Conservation (phyloP, 441 rosid species). For the Gossypium trilobum region DNA sequence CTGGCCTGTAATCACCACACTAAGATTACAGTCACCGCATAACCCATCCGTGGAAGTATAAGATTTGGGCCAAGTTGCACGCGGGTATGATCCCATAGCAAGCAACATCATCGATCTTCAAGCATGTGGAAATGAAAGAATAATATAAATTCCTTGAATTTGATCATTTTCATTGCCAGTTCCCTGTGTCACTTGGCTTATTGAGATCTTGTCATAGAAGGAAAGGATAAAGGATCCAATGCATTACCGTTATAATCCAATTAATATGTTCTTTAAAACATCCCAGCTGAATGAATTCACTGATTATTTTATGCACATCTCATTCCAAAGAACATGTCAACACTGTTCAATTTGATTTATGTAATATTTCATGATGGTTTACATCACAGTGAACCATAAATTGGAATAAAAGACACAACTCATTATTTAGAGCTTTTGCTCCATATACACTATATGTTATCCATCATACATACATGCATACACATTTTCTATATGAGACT, state of each 20-base stretch:
- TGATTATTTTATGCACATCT: neutral
- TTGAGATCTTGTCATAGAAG: neutral
- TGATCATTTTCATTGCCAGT: neutral
- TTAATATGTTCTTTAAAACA: neutral
- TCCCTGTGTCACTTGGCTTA: neutral
- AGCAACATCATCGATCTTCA: neutral
- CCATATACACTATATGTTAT: neutral
- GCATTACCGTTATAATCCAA: neutral
- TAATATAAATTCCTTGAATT: neutral
- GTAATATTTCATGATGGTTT: neutral
- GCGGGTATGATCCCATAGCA: neutral
- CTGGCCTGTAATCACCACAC: slow-evolving; percentile 7
- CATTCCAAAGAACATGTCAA: neutral
- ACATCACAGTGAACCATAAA: slow-evolving; percentile 2
- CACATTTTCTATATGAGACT: slow-evolving; percentile 5
- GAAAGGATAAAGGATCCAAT: too few relatives aligned
- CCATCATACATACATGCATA: neutral
- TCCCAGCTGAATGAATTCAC: neutral
- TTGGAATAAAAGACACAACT: neutral
- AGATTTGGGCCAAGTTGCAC: neutral
- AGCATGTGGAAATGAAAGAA: neutral
- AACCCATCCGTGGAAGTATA: neutral
- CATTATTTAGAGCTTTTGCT: neutral
- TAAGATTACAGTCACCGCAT: neutral
- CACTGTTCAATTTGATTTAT: neutral